phyloP scores from a whole-genome alignment of 805 yeast species.

The Scheffersomyces ergatensis region DNA sequence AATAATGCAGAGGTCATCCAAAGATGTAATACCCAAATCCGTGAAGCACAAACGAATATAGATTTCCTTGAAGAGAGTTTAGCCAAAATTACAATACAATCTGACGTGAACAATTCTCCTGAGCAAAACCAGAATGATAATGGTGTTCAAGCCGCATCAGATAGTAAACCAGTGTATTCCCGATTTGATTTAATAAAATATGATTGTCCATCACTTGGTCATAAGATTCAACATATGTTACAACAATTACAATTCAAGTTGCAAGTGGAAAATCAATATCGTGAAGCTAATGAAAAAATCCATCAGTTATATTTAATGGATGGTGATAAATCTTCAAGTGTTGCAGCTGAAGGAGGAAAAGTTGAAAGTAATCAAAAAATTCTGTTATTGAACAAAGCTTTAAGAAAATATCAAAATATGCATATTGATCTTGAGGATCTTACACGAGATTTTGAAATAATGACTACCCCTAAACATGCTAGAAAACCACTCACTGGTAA shows the following conservation, averaged over 20 bases:
- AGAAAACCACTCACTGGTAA: slow-evolving; percentile 84
- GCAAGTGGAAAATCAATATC: slow-evolving; percentile 91
- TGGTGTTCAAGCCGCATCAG: slow-evolving; percentile 5
- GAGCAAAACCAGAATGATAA: neutral
- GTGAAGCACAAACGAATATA: slow-evolving; percentile 89
- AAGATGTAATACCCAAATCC: slow-evolving; percentile 83
- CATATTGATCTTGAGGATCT: slow-evolving; percentile 71
- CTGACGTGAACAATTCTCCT: slow-evolving; percentile 1
- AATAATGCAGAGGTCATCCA: slow-evolving; percentile 80
- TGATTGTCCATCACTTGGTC: slow-evolving; percentile 93
- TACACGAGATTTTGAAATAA: slow-evolving; percentile 60
- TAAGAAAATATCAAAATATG: slow-evolving; percentile 87
- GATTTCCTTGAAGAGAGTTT: slow-evolving; percentile 82
- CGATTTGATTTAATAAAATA: slow-evolving; percentile 82
- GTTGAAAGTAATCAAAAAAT: slow-evolving; percentile 83
- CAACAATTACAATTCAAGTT: slow-evolving; percentile 92
- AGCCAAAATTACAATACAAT: slow-evolving; percentile 50
- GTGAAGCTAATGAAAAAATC: slow-evolving; percentile 88
- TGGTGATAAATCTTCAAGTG: slow-evolving; percentile 82
- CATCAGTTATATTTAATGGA: slow-evolving; percentile 83
- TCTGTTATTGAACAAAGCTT: slow-evolving; percentile 75
- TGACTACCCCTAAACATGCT: slow-evolving; percentile 69
- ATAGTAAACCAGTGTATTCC: slow-evolving; percentile 49
- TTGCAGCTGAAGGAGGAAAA: slow-evolving; percentile 86
- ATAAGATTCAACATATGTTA: slow-evolving; percentile 90